Evolutionary conservation across 345 rosid species (phyloP).

Genomic region (Melastoma malabathricum): DNA sequence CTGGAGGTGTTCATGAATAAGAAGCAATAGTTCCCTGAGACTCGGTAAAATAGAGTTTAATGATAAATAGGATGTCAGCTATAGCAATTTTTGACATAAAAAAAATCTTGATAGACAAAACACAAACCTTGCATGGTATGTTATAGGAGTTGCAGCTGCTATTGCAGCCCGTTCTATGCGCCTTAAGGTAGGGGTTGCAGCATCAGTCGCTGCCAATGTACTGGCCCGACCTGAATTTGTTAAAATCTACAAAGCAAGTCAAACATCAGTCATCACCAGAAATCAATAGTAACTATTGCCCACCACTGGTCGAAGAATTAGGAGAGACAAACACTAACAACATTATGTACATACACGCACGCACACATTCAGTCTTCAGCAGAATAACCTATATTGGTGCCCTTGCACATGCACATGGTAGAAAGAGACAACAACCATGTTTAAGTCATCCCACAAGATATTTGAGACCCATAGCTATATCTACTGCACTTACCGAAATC

Average conservation of each 20-base stretch:
- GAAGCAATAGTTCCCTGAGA: conserved; percentile 79
- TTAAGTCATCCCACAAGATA: no score
- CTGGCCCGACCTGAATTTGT: conserved; percentile 94
- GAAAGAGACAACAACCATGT: no score
- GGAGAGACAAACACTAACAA: no score
- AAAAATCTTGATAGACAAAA: conserved; percentile 1
- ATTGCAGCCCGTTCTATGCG: conserved; percentile 99
- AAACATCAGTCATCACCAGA: no score
- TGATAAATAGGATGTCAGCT: neutral
- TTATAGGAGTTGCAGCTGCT: conserved; percentile 96
- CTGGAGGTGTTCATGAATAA: conserved; percentile 93
- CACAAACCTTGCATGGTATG: conserved; percentile 62
- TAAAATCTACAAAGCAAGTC: conserved; percentile 45
- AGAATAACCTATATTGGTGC: no score
- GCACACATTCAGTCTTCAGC: no score
- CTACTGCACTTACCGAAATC: conserved; percentile 47
- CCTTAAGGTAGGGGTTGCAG: conserved; percentile 90
- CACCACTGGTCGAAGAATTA: no score
- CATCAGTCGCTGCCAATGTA: conserved; percentile 92
- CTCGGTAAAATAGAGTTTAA: neutral
- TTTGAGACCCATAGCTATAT: neutral
- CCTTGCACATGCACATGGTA: no score
- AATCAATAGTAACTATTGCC: no score
- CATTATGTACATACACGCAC: no score
- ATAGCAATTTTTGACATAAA: conserved; percentile 2